A percentile compares a stretch with the other conserved stretches of the same genome.
Evolutionary conservation across 768 basidiomycete species (phyloP).

Genomic region (Lactifluus echinatus): DNA sequence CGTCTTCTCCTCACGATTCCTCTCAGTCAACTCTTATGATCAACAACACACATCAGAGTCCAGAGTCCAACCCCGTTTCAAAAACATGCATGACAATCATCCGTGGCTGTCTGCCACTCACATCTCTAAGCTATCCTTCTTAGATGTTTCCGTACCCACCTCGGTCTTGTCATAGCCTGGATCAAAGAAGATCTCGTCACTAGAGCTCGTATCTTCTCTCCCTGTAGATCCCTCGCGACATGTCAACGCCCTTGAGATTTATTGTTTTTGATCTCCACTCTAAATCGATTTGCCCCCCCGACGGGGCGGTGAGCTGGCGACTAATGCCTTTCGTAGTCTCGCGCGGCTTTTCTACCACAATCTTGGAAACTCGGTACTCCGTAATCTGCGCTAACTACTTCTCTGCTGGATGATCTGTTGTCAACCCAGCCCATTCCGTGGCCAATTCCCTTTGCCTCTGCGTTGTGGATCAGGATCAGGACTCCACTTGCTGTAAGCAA

Average conservation of each 20-base stretch:
- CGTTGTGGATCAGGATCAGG: neutral
- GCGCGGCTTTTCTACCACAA: neutral
- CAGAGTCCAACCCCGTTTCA: constrained; percentile 6
- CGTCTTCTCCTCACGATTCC: constrained; percentile 12
- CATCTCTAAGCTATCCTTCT: neutral
- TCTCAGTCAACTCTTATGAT: neutral
- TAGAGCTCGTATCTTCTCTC: neutral
- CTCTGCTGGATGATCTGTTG: constrained; percentile 8
- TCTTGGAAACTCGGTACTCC: neutral
- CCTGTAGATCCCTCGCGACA: constrained; percentile 13
- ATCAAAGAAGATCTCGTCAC: constrained; percentile 3
- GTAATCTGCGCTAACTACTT: constrained; percentile 12
- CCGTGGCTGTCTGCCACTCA: neutral
- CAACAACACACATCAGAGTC: no score
- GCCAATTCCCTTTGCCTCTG: neutral
- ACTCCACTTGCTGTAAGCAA: no score
- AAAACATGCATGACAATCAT: no score
- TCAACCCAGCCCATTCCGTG: neutral
- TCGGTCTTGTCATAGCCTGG: neutral
- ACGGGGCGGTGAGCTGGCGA: neutral
- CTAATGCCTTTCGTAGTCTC: neutral
- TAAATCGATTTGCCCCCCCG: constrained; percentile 3
- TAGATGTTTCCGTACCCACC: neutral
- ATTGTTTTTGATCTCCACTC: constrained; percentile 16
- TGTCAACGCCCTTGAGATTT: constrained; percentile 7